Evolutionary conservation across 768 basidiomycete species (phyloP).

Genomic region (Heimioporus sp.): DNA sequence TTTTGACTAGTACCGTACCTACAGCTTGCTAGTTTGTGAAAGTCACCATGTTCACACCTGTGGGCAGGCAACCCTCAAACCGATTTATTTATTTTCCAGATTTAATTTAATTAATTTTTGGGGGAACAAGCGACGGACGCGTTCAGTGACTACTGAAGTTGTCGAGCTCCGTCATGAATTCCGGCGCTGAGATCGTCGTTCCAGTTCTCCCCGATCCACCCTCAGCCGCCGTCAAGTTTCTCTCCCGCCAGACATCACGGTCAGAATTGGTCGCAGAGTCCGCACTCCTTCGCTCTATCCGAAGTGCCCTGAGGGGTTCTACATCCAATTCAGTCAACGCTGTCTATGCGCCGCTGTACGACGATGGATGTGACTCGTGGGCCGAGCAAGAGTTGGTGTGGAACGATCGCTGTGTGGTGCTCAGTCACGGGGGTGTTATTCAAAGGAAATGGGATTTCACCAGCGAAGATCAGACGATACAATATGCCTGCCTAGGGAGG

Average conservation of each 20-base stretch:
- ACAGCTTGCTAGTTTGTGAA: too few relatives aligned
- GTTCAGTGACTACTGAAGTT: too few relatives aligned
- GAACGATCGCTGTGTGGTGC: slow-evolving; percentile 60
- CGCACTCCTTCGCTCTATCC: slow-evolving; percentile 54
- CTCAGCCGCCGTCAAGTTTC: slow-evolving; percentile 44
- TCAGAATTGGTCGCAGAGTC: slow-evolving; percentile 26
- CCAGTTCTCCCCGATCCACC: slow-evolving; percentile 41
- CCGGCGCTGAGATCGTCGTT: slow-evolving; percentile 27
- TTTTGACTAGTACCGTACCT: too few relatives aligned
- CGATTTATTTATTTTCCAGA: too few relatives aligned
- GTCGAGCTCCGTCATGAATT: slow-evolving; percentile 11
- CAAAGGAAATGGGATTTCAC: slow-evolving; percentile 71
- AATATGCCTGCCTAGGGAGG: slow-evolving; percentile 77
- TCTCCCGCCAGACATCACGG: slow-evolving; percentile 31
- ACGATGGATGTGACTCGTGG: slow-evolving; percentile 37
- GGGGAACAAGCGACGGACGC: too few relatives aligned
- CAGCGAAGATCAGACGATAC: slow-evolving; percentile 70
- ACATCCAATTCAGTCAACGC: slow-evolving; percentile 41
- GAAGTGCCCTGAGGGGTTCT: slow-evolving; percentile 56
- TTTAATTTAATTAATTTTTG: too few relatives aligned
- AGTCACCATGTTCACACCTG: too few relatives aligned
- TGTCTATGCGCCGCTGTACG: slow-evolving; percentile 42
- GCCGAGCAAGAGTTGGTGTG: slow-evolving; percentile 70
- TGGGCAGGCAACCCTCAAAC: too few relatives aligned
- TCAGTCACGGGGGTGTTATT: slow-evolving; percentile 67